Percentiles rank a stretch among this genome's conserved stretches.
Evolutionary conservation across 257 asterid species (phyloP).

Genomic region (Primulina eburnea): DNA sequence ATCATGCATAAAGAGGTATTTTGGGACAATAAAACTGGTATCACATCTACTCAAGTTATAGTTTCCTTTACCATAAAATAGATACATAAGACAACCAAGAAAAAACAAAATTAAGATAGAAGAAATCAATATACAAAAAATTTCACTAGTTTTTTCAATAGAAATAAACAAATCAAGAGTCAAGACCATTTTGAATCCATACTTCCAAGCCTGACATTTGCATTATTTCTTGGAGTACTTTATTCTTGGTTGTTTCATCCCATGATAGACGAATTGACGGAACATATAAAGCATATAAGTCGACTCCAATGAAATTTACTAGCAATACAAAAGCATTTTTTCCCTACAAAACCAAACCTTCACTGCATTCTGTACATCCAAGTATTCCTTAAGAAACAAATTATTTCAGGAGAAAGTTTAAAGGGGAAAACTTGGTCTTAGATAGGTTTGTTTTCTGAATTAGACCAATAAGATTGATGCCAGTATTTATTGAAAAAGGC

Average conservation of each 20-base stretch:
- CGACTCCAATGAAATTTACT: not conserved
- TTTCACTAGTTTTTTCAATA: not conserved
- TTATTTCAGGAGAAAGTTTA: not conserved
- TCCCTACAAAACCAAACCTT: not conserved
- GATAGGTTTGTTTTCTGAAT: conserved; percentile 1
- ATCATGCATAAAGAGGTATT: not conserved
- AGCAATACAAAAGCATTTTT: not conserved
- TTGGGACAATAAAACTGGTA: not conserved
- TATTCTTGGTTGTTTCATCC: not conserved
- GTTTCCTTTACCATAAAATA: not conserved
- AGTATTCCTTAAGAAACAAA: not conserved
- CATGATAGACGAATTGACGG: not conserved
- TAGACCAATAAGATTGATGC: not conserved
- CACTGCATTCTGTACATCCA: not conserved
- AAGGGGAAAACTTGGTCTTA: not conserved
- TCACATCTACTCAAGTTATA: not conserved
- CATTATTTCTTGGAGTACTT: not conserved
- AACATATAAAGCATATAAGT: not conserved
- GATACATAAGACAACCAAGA: conserved; percentile 5
- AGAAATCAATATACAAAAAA: not conserved
- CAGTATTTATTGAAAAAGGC: not conserved
- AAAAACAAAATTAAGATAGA: conserved; percentile 4
- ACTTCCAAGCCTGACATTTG: not conserved
- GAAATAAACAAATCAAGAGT: not conserved
- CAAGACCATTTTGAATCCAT: not conserved